Evolutionary conservation across 1,284 basidiomycete species (phyloP).

Genomic region (Trichosporon ovoides): DNA sequence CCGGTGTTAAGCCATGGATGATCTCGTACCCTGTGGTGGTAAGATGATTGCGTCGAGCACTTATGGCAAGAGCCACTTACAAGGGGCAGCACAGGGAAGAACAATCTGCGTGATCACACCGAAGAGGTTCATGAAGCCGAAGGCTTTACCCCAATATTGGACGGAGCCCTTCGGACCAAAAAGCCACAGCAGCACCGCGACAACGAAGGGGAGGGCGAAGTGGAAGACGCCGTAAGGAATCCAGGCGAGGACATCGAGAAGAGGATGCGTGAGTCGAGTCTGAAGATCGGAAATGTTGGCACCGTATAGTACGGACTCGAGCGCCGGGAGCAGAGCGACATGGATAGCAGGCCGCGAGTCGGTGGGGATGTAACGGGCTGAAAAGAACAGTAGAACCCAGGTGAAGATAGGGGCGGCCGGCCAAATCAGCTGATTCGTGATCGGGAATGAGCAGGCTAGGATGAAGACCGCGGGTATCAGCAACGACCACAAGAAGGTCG

Average conservation of each 20-base stretch:
- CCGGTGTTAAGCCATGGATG: constrained; percentile 91
- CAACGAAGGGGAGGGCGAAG: constrained; percentile 75
- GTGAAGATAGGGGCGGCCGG: constrained; percentile 81
- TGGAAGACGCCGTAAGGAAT: constrained; percentile 91
- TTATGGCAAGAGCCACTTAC: constrained; percentile 45
- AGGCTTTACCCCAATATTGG: constrained; percentile 79
- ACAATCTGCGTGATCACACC: constrained; percentile 86
- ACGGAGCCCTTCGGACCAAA: constrained; percentile 73
- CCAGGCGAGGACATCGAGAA: constrained; percentile 92
- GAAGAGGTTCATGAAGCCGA: constrained; percentile 91
- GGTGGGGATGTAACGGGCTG: constrained; percentile 75
- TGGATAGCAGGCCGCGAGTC: constrained; percentile 73
- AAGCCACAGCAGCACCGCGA: constrained; percentile 70
- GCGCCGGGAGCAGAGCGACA: constrained; percentile 85
- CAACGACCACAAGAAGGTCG: constrained; percentile 66
- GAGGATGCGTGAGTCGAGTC: constrained; percentile 84
- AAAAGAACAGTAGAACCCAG: constrained; percentile 81
- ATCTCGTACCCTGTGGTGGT: constrained; percentile 88
- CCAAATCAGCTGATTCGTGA: constrained; percentile 87
- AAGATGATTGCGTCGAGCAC: too few relatives aligned
- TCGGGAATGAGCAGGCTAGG: constrained; percentile 67
- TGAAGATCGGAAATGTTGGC: constrained; percentile 96
- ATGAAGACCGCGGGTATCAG: constrained; percentile 68
- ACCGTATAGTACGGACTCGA: constrained; percentile 91
- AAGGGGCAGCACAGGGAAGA: constrained; percentile 87